A percentile compares a stretch with the other conserved stretches of the same genome.
Evolutionary conservation across 176 grass and related monocot species (phyloP).

Genomic region (Oryza brachyantha): DNA sequence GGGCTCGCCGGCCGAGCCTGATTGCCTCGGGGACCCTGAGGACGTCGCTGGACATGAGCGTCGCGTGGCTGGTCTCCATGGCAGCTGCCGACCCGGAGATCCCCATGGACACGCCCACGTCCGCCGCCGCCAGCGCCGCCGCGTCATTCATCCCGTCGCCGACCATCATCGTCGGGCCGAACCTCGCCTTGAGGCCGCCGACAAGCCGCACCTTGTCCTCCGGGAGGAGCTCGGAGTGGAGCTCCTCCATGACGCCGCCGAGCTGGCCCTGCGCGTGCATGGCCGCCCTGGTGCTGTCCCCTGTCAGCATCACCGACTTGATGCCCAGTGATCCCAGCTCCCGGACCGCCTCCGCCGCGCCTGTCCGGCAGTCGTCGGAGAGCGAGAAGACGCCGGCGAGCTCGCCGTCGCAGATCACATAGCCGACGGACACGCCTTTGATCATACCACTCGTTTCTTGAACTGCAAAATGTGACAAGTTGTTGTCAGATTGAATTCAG

Average conservation of each 20-base stretch:
- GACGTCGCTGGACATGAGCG: constrained; percentile 73
- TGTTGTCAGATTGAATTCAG: background rate
- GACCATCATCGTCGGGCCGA: constrained; percentile 60
- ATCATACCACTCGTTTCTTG: background rate
- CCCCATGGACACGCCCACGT: constrained; percentile 73
- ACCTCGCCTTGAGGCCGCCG: constrained; percentile 5
- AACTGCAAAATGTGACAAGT: background rate
- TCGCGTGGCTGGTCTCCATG: constrained; percentile 65
- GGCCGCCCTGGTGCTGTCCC: constrained; percentile 56
- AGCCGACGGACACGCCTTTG: constrained; percentile 49
- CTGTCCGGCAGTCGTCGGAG: constrained; percentile 51
- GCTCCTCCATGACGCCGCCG: constrained; percentile 36
- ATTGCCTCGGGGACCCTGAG: constrained; percentile 45
- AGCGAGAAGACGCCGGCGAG: constrained; percentile 39
- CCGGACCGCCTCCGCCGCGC: constrained; percentile 46
- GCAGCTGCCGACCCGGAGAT: constrained; percentile 63
- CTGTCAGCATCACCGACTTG: constrained; percentile 63
- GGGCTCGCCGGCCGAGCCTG: constrained; percentile 36
- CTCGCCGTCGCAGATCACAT: constrained; percentile 42
- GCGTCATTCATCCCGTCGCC: constrained; percentile 89
- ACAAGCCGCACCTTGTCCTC: constrained; percentile 63
- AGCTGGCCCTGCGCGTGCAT: constrained; percentile 50
- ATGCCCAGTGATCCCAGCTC: constrained; percentile 65
- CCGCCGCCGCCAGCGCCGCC: constrained; percentile 55
- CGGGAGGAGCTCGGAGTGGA: constrained; percentile 60